Conservation (phyloP, 495 filamentous ascomycete genomes). For the Penicillium maclennaniae region DNA sequence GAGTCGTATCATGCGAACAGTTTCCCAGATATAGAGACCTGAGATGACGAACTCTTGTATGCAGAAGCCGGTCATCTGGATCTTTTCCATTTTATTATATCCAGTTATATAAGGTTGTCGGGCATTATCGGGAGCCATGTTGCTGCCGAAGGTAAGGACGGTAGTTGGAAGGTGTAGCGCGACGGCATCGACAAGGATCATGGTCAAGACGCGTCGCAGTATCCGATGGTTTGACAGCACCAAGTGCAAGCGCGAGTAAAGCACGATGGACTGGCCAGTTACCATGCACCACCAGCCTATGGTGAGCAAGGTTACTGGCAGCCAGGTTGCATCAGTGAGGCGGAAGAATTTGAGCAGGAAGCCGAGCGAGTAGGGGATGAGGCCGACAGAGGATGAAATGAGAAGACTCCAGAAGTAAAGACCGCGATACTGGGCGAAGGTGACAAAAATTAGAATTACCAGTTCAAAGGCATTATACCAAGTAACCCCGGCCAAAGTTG, state of each 20-base stretch:
- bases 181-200: conserved; percentile 57
- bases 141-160: conserved; percentile 54
- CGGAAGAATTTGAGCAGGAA: conserved; percentile 60
- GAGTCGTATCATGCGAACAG: conserved; percentile 44
- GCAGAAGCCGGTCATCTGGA: conserved; percentile 61
- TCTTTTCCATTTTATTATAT: conserved; percentile 58
- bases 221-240: conserved; percentile 48
- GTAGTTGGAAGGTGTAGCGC: conserved; percentile 55
- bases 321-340: conserved; percentile 34
- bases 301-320: conserved; percentile 44
- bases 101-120: conserved; percentile 28
- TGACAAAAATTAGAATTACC: conserved; percentile 51
- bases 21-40: conserved; percentile 57
- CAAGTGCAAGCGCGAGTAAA: conserved; percentile 66
- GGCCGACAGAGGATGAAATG: conserved; percentile 49
- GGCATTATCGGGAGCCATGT: conserved; percentile 29
- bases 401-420: conserved; percentile 58
- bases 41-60: conserved; percentile 61
- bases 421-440: conserved; percentile 49
- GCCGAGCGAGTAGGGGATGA: conserved; percentile 55
- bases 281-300: conserved; percentile 64
- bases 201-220: conserved; percentile 49
- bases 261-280: conserved; percentile 61
- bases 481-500: conserved; percentile 49
- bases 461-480: conserved; percentile 56